Evolutionary conservation across 345 rosid genomes (phyloP).

Genomic region (Syzygium oleosum): DNA sequence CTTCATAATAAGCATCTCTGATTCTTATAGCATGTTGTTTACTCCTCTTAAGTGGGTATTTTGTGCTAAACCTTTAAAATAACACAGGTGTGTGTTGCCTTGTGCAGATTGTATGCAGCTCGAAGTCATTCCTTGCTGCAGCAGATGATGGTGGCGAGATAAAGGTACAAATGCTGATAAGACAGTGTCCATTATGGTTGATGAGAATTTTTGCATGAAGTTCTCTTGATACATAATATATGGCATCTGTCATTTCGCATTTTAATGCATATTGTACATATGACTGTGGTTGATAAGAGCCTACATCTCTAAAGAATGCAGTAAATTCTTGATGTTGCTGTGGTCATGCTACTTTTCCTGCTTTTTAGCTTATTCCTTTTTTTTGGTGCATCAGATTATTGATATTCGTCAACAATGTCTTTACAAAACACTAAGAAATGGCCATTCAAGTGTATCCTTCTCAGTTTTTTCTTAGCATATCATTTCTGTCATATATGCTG

Average conservation of each 20-base stretch:
- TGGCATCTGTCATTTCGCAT: neutral
- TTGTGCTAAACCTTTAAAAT: neutral
- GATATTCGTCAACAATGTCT: conserved; percentile 61
- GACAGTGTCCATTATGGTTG: neutral
- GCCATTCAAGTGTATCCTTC: conserved; percentile 88
- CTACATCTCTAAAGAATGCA: neutral
- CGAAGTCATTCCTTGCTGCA: conserved; percentile 76
- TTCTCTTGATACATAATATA: neutral
- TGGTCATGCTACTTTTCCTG: conserved; percentile 41
- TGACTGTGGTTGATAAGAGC: neutral
- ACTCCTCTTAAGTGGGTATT: neutral
- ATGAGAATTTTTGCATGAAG: neutral
- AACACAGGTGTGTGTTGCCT: neutral
- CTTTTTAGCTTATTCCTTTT: neutral
- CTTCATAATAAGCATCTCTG: neutral
- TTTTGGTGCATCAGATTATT: conserved; percentile 46
- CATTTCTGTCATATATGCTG: neutral
- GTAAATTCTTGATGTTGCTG: conserved; percentile 36
- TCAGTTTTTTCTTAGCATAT: neutral
- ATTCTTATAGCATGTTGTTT: neutral
- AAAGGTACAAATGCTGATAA: conserved; percentile 38
- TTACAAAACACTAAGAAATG: conserved; percentile 77
- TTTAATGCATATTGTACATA: neutral
- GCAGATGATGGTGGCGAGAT: conserved; percentile 81
- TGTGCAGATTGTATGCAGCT: conserved; percentile 58